Percentiles rank a stretch among this genome's conserved stretches.
phyloP scores from a whole-genome alignment of 257 asterid species.

The Lantana camara region DNA sequence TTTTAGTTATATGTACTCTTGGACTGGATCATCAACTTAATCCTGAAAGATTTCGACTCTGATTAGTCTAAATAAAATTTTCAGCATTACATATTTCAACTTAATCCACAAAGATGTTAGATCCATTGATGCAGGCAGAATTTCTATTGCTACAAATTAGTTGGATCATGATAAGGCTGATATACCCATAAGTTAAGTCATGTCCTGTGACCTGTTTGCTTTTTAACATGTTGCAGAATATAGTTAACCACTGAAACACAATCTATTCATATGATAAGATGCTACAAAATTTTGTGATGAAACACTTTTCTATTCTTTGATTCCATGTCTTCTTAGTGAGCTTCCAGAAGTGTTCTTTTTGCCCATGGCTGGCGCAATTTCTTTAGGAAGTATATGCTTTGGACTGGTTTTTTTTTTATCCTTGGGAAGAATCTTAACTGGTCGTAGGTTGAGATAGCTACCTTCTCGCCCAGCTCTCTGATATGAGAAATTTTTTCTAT shows the following conservation, averaged over 20 bases:
- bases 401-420: neutral
- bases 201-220: constrained; percentile 2
- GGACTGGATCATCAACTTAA: constrained; percentile 11
- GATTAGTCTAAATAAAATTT: constrained; percentile 10
- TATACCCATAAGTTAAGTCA: constrained; percentile 7
- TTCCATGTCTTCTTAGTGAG: constrained; percentile 23
- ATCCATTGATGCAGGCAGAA: neutral
- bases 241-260: neutral
- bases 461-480: neutral
- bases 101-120: no score
- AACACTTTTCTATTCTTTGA: constrained; percentile 3
- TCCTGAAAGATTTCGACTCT: neutral
- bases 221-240: constrained; percentile 10
- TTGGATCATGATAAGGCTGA: neutral
- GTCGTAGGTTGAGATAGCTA: neutral
- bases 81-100: constrained; percentile 8
- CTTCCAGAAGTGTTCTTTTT: neutral
- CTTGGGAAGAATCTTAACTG: neutral
- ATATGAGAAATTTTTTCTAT: constrained; percentile 16
- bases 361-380: constrained; percentile 10
- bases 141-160: constrained; percentile 9
- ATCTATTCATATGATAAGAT: neutral
- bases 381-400: neutral
- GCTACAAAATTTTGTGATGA: neutral
- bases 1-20: neutral